A percentile compares a stretch with the other conserved stretches of the same genome.
These are phyloP conservation scores for Penicillium desertorum DNA, from an alignment of 495 filamentous ascomycete species.

Conservation along the genomic window DNA sequence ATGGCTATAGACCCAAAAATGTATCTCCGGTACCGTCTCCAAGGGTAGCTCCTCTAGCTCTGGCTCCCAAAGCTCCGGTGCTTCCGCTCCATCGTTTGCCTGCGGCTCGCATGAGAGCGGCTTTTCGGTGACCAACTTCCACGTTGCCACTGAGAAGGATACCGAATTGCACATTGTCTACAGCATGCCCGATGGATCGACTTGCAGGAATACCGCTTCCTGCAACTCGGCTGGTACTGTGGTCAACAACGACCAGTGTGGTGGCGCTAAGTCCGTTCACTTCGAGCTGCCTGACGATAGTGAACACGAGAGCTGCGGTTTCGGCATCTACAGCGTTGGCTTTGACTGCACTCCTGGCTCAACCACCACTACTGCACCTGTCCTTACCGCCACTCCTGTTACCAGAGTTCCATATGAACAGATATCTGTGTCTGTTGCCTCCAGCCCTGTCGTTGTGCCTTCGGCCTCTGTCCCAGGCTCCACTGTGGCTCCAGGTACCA, in stretches of 20 bases:
- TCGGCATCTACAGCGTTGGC: conserved; percentile 73
- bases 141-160: conserved; percentile 70
- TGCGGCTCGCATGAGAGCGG: conserved; percentile 50
- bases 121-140: conserved; percentile 74
- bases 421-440: conserved; percentile 10
- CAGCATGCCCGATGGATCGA: conserved; percentile 73
- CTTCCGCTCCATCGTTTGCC: conserved; percentile 56
- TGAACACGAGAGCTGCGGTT: conserved; percentile 54
- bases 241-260: conserved; percentile 82
- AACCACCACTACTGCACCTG: conserved; percentile 20
- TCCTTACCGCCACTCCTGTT: conserved; percentile 10
- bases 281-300: conserved; percentile 67
- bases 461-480: background rate
- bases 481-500: conserved; percentile 16
- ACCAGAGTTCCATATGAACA: conserved; percentile 6
- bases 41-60: conserved; percentile 20
- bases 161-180: conserved; percentile 80
- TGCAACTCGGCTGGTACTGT: conserved; percentile 65
- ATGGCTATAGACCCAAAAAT: conserved; percentile 27
- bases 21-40: conserved; percentile 24
- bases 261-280: conserved; percentile 78
- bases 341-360: conserved; percentile 72
- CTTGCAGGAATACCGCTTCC: conserved; percentile 68
- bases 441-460: conserved; percentile 1
- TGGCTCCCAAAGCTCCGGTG: conserved; percentile 3